Evolutionary conservation across 2,329 filamentous ascomycete species (phyloP).

Genomic region (Penicillium sp.): DNA sequence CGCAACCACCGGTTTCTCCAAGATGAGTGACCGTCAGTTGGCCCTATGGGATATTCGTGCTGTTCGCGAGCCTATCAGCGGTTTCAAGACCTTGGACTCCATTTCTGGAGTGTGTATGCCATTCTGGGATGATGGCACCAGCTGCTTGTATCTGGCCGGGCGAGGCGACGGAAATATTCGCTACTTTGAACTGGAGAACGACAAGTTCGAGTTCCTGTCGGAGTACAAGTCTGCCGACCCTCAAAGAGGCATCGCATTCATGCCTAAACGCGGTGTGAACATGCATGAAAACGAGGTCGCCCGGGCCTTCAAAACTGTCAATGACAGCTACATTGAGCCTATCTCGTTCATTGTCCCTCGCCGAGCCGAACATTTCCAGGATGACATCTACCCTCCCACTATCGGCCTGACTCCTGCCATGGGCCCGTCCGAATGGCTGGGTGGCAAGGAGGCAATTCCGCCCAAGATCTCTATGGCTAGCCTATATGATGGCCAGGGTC

Average conservation of each 20-base stretch:
- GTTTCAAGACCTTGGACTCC: slow-evolving; percentile 86
- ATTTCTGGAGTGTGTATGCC: slow-evolving; percentile 99
- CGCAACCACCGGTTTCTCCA: slow-evolving; percentile 94
- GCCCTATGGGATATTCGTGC: slow-evolving; percentile 91
- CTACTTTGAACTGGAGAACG: slow-evolving; percentile 97
- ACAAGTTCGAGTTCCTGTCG: slow-evolving; percentile 96
- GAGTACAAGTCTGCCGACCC: slow-evolving; percentile 97
- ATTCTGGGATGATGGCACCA: slow-evolving; percentile 97
- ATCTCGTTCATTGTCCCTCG: slow-evolving; percentile 96
- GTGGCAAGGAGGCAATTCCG: slow-evolving; percentile 77
- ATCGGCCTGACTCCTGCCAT: slow-evolving; percentile 76
- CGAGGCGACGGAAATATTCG: slow-evolving; percentile 99
- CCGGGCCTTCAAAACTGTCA: slow-evolving; percentile 95
- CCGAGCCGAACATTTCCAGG: slow-evolving; percentile 90
- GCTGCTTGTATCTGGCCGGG: slow-evolving; percentile 92
- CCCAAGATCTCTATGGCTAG: slow-evolving; percentile 93
- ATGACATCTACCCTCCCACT: slow-evolving; percentile 91
- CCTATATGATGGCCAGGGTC: slow-evolving; percentile 78
- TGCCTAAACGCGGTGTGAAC: slow-evolving; percentile 93
- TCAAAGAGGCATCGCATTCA: slow-evolving; percentile 88
- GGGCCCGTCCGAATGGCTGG: slow-evolving; percentile 77
- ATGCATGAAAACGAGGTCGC: slow-evolving; percentile 96
- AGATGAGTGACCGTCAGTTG: slow-evolving; percentile 96
- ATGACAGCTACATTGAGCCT: slow-evolving; percentile 89
- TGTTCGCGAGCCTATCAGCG: slow-evolving; percentile 75